These are phyloP conservation scores for Acanthamoeba rhysodes DNA, from an alignment of 208 protist genomes.

Conservation along the genomic window DNA sequence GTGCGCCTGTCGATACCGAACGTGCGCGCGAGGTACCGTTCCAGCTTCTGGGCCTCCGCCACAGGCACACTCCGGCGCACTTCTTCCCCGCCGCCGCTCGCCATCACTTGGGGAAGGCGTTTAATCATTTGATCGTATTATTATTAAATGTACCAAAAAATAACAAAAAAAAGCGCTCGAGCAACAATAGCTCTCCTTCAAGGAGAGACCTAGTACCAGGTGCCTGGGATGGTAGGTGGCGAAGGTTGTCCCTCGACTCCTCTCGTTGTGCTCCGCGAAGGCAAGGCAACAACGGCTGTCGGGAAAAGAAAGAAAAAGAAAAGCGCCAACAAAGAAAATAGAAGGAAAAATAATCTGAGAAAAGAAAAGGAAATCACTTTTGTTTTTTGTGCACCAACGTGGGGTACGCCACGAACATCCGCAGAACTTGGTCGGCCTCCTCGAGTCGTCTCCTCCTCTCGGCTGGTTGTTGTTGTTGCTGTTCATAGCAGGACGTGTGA, in stretches of 20 bases:
- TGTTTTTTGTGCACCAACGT: too few species aligned
- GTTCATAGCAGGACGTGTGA: too few species aligned
- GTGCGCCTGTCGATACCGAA: slow-evolving; percentile 48
- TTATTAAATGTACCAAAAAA: background rate
- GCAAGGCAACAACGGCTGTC: too few species aligned
- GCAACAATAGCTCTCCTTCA: background rate
- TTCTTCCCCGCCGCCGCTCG: background rate
- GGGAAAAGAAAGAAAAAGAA: background rate
- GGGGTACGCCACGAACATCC: too few species aligned
- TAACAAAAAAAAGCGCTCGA: background rate
- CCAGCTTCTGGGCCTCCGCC: slow-evolving; percentile 11
- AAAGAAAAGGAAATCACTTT: too few species aligned
- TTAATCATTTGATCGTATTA: background rate
- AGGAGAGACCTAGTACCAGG: background rate
- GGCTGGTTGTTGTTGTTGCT: too few species aligned
- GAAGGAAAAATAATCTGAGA: background rate
- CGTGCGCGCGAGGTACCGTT: slow-evolving; percentile 12
- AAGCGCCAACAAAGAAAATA: background rate
- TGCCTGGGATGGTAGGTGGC: too few species aligned
- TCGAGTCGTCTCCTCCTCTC: background rate
- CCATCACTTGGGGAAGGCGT: background rate
- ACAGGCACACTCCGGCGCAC: slow-evolving; percentile 4
- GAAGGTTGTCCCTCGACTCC: too few species aligned
- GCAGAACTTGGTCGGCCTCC: background rate
- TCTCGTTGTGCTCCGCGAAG: too few species aligned